Evolutionary conservation across 139 green algal species (phyloP).

Genomic region (Ettlia oleoabundans): DNA sequence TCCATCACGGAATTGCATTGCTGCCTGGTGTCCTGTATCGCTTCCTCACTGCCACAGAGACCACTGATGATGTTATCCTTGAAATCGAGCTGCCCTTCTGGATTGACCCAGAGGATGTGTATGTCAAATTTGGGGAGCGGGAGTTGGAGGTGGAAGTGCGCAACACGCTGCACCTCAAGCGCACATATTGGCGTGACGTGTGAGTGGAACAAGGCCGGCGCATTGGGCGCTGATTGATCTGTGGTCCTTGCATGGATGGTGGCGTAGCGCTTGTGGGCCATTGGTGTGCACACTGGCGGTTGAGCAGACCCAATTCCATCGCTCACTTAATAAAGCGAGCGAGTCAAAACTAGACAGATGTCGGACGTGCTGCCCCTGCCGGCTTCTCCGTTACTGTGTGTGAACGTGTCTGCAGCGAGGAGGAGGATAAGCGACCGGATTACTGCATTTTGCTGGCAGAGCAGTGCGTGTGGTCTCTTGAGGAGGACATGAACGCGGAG

Average conservation of each 20-base stretch:
- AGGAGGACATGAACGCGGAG: conserved; percentile 46
- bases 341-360: too few species aligned
- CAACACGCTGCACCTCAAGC: conserved; percentile 51
- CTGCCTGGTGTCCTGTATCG: too few species aligned
- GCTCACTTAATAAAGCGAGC: too few species aligned
- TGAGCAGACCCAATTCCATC: too few species aligned
- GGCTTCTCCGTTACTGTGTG: too few species aligned
- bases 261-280: too few species aligned
- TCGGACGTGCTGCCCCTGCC: too few species aligned
- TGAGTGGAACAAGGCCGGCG: too few species aligned
- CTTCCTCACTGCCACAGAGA: conserved; percentile 42
- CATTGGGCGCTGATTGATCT: too few species aligned
- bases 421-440: conserved; percentile 35
- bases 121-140: conserved; percentile 44
- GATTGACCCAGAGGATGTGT: conserved; percentile 69
- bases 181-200: conserved; percentile 68
- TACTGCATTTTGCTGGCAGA: conserved; percentile 40
- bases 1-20: too few species aligned
- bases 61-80: conserved; percentile 61
- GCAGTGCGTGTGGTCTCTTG: conserved; percentile 65
- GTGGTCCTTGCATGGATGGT: too few species aligned
- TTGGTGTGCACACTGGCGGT: too few species aligned
- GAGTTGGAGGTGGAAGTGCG: conserved; percentile 50
- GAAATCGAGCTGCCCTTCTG: conserved; percentile 77
- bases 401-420: conserved; percentile 28